Evolutionary conservation across 768 basidiomycete species (phyloP), one percentile per base, ranked within the genome.

Genomic region (Amanita muscaria): DNA sequence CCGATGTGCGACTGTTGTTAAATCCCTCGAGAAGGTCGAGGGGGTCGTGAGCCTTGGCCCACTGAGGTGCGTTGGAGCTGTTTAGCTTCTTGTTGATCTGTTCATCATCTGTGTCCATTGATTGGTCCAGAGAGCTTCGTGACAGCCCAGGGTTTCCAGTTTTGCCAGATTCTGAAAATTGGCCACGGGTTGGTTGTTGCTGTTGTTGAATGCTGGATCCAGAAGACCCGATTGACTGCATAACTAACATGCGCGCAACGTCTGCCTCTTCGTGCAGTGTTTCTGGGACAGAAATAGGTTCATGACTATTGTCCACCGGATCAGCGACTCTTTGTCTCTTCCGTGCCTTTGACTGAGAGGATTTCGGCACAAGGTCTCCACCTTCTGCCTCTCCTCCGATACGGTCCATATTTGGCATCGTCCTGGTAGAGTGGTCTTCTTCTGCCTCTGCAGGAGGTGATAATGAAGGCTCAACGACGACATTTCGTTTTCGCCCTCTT

Each of bases 241-340:
- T 49, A 2, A 52, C 56, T 14, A 66, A 49, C 5, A 64, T 23
- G 3, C 59, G 53, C 34, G 53, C 56, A 24, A 65, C 62, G 29
- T 56, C 53, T 40, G 46, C 46, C 45, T 63, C 63, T 30, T 62
- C 63, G 6, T 40, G 53, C 3, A 56, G 36, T 4, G 55, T 56
- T 44, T 60, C 58, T 14, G 46, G 34, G n/a, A 44, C 34, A 7
- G 34, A 31, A 15, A 37, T 6, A 11, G 44, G 40, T 15, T 11
- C 45, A 3, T 14, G 19, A n/a, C 23, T n/a, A 15, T 19, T 18
- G 24, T n/a, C 41, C 39, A 23, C 24, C 37, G 10, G 46, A 39
- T 46, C 18, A 40, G 23, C 21, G 40, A 42, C 5, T 23, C 32
- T 10, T 11, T 34, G 27, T n/a, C 19, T 30, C 16, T 30, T 31